Percentiles rank a stretch among this genome's conserved stretches.
phyloP scores from a whole-genome alignment of 352 stramenopile species.

The Phytophthora pluvialis region DNA sequence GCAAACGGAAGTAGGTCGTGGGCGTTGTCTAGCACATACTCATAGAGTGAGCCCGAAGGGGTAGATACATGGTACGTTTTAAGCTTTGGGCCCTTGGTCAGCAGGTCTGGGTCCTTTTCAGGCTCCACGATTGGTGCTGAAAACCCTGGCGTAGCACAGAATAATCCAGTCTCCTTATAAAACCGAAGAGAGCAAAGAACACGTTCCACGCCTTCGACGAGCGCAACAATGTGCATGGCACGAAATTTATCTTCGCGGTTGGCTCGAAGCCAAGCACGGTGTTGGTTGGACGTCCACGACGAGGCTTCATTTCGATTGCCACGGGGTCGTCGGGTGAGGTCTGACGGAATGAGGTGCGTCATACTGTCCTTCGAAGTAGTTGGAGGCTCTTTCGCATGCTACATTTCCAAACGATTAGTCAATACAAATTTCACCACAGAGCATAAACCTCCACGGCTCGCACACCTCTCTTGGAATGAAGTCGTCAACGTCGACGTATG shows the following conservation, averaged over 20 bases:
- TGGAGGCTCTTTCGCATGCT: slow-evolving; percentile 14
- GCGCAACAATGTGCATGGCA: slow-evolving; percentile 70
- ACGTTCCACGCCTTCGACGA: slow-evolving; percentile 42
- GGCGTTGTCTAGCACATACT: slow-evolving; percentile 68
- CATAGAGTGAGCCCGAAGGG: slow-evolving; percentile 45
- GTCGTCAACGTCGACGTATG: slow-evolving; percentile 66
- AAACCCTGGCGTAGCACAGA: slow-evolving; percentile 66
- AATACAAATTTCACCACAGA: neutral
- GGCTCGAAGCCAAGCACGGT: slow-evolving; percentile 41
- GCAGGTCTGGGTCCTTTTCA: slow-evolving; percentile 42
- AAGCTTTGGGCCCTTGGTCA: slow-evolving; percentile 47
- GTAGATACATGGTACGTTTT: slow-evolving; percentile 52
- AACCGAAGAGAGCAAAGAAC: slow-evolving; percentile 60
- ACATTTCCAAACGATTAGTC: neutral
- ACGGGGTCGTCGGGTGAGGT: slow-evolving; percentile 28
- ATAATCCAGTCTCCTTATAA: slow-evolving; percentile 54
- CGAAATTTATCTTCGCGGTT: slow-evolving; percentile 62
- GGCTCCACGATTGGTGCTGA: slow-evolving; percentile 43
- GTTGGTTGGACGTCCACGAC: slow-evolving; percentile 41
- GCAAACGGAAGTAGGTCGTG: slow-evolving; percentile 57
- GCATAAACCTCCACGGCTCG: neutral
- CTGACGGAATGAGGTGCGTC: slow-evolving; percentile 32
- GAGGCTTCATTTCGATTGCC: slow-evolving; percentile 23
- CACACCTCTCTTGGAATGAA: slow-evolving; percentile 44
- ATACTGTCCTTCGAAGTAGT: slow-evolving; percentile 17